Percentiles rank a stretch among this genome's conserved stretches.
phyloP scores from a whole-genome alignment of 192 early-diverging fungal genomes.

The Coemansia aciculifera region DNA sequence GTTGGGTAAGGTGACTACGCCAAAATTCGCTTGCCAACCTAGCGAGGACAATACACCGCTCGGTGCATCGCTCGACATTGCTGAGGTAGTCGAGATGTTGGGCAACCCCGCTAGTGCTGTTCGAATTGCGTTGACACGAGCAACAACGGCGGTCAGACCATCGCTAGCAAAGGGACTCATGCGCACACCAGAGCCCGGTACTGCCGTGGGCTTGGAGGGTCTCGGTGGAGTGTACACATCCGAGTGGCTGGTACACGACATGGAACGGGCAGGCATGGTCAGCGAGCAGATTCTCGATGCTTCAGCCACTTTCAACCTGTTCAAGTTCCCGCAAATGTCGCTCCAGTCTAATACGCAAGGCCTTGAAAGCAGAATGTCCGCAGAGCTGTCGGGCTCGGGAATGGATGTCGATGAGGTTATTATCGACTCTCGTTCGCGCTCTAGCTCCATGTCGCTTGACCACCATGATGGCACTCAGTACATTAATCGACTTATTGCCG shows the following conservation, averaged over 20 bases:
- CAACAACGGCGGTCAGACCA: neutral
- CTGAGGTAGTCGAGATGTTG: neutral
- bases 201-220: conserved; percentile 10
- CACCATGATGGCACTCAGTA: conserved; percentile 20
- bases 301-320: neutral
- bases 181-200: neutral
- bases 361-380: neutral
- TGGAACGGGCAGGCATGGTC: conserved; percentile 13
- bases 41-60: neutral
- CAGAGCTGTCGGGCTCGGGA: conserved; percentile 1
- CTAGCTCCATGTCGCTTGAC: conserved; percentile 20
- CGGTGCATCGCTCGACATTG: neutral
- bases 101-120: neutral
- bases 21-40: neutral
- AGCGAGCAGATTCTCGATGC: conserved; percentile 21
- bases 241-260: conserved; percentile 14
- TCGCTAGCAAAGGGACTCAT: conserved; percentile 8
- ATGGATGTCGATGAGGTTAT: conserved; percentile 43
- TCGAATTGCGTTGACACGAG: neutral
- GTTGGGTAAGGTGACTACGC: neutral
- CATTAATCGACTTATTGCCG: conserved; percentile 34
- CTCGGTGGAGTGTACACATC: conserved; percentile 41
- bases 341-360: neutral
- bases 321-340: conserved; percentile 3
- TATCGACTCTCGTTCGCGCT: conserved; percentile 25